Conservation (phyloP, 2,329 filamentous ascomycete genomes). For the Aspergillus persii region DNA sequence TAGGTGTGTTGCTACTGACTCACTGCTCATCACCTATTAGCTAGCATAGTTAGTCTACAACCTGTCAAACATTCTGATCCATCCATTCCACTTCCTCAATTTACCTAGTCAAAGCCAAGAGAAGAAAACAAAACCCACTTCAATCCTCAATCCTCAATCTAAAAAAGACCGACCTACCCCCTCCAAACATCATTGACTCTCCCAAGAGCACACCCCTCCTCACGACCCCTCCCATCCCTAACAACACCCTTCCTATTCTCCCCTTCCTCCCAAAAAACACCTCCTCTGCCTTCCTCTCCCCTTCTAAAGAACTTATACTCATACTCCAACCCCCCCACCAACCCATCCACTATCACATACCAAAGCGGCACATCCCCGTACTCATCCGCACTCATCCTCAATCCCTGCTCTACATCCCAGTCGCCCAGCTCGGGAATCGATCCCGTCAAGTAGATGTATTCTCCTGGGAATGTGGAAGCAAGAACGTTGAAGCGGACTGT, state of each 20-base stretch:
- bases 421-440: slow-evolving; percentile 58
- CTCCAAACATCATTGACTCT: background rate
- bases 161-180: background rate
- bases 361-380: slow-evolving; percentile 65
- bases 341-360: slow-evolving; percentile 51
- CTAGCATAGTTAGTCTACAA: too few relatives aligned
- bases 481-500: slow-evolving; percentile 62
- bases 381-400: slow-evolving; percentile 56
- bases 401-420: slow-evolving; percentile 58
- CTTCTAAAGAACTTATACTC: slow-evolving; percentile 66
- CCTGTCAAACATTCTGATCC: background rate
- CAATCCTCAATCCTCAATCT: background rate
- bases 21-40: too few relatives aligned
- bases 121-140: background rate
- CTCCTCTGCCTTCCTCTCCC: background rate
- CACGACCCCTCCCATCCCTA: background rate
- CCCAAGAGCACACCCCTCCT: background rate
- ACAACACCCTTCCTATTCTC: background rate
- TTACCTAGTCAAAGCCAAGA: background rate
- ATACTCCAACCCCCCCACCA: slow-evolving; percentile 56
- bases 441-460: slow-evolving; percentile 66
- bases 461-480: slow-evolving; percentile 57
- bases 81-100: background rate
- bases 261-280: background rate
- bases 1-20: slow-evolving; percentile 1